Conservation (phyloP, 2,329 filamentous ascomycete species). For the Passalora sequoiae region DNA sequence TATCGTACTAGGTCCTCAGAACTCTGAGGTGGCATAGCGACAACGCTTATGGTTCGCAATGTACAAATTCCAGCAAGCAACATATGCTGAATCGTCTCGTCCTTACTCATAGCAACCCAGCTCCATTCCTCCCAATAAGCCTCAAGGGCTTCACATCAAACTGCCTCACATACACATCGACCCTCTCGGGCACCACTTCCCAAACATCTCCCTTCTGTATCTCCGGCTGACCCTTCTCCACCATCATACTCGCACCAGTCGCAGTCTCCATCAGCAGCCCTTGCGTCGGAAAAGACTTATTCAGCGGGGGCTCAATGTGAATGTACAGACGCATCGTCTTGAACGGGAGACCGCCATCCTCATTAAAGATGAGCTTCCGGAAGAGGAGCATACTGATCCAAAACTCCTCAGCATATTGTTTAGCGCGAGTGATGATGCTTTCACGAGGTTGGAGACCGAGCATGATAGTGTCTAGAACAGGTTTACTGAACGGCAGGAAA, state of each 20-base stretch:
- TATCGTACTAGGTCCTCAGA: too few species aligned
- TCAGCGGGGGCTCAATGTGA: neutral
- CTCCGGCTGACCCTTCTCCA: conserved; percentile 6
- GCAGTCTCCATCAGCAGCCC: conserved; percentile 21
- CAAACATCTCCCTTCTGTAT: conserved; percentile 42
- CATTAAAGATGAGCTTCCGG: conserved; percentile 53
- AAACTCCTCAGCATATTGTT: conserved; percentile 36
- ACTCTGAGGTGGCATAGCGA: too few species aligned
- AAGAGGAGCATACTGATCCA: conserved; percentile 54
- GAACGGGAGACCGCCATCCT: conserved; percentile 28
- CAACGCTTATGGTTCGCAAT: too few species aligned
- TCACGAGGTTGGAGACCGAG: conserved; percentile 42
- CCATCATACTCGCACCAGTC: conserved; percentile 1
- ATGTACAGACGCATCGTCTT: neutral
- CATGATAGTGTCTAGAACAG: conserved; percentile 48
- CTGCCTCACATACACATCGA: conserved; percentile 34
- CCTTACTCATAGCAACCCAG: conserved; percentile 1
- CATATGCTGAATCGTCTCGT: too few species aligned
- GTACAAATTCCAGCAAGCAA: too few species aligned
- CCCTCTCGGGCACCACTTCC: conserved; percentile 38
- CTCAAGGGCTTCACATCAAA: conserved; percentile 36
- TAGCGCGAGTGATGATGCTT: conserved; percentile 39
- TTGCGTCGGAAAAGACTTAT: neutral
- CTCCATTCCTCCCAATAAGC: conserved; percentile 31
- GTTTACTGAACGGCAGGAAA: conserved; percentile 48